Conservation (phyloP, 1,139 yeast species). For the Diutina scorzettiae region DNA sequence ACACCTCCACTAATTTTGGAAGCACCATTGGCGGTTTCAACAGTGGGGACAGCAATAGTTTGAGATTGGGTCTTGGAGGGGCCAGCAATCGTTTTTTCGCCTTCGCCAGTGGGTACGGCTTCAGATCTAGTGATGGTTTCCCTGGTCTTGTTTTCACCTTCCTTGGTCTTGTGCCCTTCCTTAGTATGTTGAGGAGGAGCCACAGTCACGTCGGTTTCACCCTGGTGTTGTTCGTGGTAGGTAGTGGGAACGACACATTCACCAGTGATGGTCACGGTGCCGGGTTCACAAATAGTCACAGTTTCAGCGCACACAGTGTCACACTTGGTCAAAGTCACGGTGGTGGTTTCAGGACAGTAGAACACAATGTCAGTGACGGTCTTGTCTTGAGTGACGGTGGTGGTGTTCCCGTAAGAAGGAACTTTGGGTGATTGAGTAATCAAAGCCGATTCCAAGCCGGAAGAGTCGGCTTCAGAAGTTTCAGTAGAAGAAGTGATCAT, state of each 20-base stretch:
- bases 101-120: background rate
- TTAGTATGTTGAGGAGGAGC: background rate
- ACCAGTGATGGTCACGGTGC: slow-evolving; percentile 5
- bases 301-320: background rate
- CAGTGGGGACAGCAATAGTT: background rate
- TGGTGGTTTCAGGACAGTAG: slow-evolving; percentile 6
- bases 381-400: slow-evolving; percentile 1
- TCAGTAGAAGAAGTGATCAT: background rate
- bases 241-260: slow-evolving; percentile 2
- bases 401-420: background rate
- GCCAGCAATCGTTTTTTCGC: background rate
- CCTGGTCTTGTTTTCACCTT: no score
- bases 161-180: background rate
- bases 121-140: background rate
- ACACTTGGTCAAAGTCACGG: slow-evolving; percentile 4
- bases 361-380: slow-evolving; percentile 5
- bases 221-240: background rate
- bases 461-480: background rate
- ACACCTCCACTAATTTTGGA: background rate
- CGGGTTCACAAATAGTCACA: background rate
- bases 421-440: background rate
- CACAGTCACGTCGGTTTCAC: background rate
- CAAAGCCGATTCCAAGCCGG: background rate
- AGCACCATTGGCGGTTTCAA: background rate
- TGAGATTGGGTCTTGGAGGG: background rate